phyloP scores from a whole-genome alignment of 768 basidiomycete species.

The Auricularia auricula-judae region DNA sequence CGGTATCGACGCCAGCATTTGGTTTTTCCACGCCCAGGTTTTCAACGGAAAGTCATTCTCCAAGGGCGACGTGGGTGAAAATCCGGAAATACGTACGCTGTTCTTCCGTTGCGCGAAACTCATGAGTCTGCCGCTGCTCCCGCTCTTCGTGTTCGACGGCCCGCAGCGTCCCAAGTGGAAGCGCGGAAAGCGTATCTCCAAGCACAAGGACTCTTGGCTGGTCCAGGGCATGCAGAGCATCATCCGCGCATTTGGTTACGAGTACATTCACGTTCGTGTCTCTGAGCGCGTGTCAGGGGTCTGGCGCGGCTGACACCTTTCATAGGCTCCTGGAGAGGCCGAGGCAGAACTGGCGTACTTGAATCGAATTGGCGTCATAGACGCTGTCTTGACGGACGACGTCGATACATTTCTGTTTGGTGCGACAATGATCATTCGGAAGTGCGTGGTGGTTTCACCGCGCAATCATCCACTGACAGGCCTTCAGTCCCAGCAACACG shows the following conservation, averaged over 20 bases:
- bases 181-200: constrained; percentile 24
- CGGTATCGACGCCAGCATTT: constrained; percentile 77
- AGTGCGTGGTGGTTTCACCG: constrained; percentile 31
- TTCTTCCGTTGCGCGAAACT: constrained; percentile 80
- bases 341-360: constrained; percentile 89
- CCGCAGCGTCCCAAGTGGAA: constrained; percentile 74
- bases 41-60: not conserved
- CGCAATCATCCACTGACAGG: not conserved
- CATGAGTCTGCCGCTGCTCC: constrained; percentile 67
- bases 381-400: constrained; percentile 85
- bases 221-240: constrained; percentile 21
- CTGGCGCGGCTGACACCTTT: not conserved
- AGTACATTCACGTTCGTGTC: constrained; percentile 30
- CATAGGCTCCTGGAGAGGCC: constrained; percentile 74
- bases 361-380: constrained; percentile 71
- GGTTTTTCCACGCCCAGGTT: constrained; percentile 40
- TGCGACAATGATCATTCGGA: constrained; percentile 71
- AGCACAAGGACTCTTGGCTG: constrained; percentile 17
- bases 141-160: constrained; percentile 89
- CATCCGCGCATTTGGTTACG: constrained; percentile 27
- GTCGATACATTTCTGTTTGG: constrained; percentile 91
- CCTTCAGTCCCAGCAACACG: constrained; percentile 50
- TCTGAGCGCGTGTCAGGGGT: constrained; percentile 17
- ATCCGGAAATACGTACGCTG: constrained; percentile 72
- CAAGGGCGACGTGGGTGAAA: constrained; percentile 43